phyloP scores from a whole-genome alignment of 2,329 filamentous ascomycete genomes.

The Diplodia seriata region DNA sequence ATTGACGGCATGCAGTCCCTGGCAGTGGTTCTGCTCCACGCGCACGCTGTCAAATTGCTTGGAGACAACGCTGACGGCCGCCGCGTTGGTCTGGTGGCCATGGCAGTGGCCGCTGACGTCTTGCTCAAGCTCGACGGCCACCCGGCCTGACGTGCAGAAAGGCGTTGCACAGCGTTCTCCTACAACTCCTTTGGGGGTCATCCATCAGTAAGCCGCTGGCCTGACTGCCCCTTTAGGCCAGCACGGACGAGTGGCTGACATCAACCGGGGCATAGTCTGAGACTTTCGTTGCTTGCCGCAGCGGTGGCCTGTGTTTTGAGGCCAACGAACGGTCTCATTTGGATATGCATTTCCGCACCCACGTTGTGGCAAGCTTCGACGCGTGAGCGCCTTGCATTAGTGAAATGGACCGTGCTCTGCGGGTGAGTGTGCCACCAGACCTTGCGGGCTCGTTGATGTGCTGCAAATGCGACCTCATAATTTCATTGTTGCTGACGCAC shows the following conservation, averaged over 20 bases:
- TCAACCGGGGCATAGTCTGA: constrained; percentile 42
- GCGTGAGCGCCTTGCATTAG: constrained; percentile 58
- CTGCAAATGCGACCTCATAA: constrained; percentile 24
- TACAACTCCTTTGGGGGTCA: constrained; percentile 4
- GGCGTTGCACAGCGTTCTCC: constrained; percentile 25
- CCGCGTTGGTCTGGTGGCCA: constrained; percentile 83
- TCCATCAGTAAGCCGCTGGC: constrained; percentile 28
- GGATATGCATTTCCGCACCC: constrained; percentile 70
- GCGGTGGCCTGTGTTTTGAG: constrained; percentile 84
- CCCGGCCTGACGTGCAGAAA: constrained; percentile 12
- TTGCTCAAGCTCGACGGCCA: constrained; percentile 9
- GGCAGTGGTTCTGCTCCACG: constrained; percentile 96
- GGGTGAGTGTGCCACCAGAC: constrained; percentile 46
- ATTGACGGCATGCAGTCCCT: constrained; percentile 78
- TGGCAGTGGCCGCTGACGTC: constrained; percentile 67
- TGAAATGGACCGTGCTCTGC: constrained; percentile 70
- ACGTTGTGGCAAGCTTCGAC: constrained; percentile 56
- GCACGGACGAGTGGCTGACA: constrained; percentile 13
- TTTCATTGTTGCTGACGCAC: constrained; percentile 25
- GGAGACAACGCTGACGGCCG: constrained; percentile 84
- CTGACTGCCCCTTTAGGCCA: constrained; percentile 25
- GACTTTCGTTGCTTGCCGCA: constrained; percentile 73
- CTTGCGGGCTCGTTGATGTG: constrained; percentile 5
- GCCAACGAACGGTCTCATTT: constrained; percentile 88
- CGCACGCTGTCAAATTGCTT: constrained; percentile 93